Evolutionary conservation across 129 eudicot genomes (phyloP).

Genomic region (Pulicaria dysenterica): DNA sequence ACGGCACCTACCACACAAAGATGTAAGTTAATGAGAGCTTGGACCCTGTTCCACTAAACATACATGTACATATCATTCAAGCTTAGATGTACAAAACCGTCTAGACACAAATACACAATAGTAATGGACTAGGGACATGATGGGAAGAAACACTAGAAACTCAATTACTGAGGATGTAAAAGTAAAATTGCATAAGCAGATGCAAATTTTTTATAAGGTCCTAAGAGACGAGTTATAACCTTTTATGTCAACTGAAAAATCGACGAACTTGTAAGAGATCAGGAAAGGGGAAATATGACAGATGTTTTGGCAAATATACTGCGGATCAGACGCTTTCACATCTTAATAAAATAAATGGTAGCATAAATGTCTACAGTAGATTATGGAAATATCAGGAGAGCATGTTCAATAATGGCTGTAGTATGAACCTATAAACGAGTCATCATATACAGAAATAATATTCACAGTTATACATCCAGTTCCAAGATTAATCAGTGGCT

Average conservation of each 20-base stretch:
- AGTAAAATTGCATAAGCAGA: not conserved
- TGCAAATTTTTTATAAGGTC: not conserved
- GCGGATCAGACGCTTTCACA: not conserved
- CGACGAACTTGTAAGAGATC: constrained; percentile 3
- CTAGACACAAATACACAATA: not conserved
- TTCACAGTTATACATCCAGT: not conserved
- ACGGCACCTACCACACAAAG: not conserved
- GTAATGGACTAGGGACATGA: not conserved
- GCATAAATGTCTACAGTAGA: not conserved
- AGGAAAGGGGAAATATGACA: not conserved
- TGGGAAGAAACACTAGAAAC: not conserved
- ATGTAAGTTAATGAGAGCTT: not conserved
- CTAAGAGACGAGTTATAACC: not conserved
- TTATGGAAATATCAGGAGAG: not conserved
- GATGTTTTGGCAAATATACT: not conserved
- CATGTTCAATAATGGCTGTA: not conserved
- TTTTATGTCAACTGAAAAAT: not conserved
- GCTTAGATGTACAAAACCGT: not conserved
- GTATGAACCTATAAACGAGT: not conserved
- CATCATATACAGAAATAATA: not conserved
- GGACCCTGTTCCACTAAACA: not conserved
- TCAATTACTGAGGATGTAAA: not conserved
- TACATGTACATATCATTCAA: not conserved
- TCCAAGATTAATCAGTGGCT: constrained; percentile 3
- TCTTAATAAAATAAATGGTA: not conserved